Evolutionary conservation across 2,329 filamentous ascomycete species (phyloP), one percentile per base, ranked within the genome.

Genomic region (Ascochyta lentis): DNA sequence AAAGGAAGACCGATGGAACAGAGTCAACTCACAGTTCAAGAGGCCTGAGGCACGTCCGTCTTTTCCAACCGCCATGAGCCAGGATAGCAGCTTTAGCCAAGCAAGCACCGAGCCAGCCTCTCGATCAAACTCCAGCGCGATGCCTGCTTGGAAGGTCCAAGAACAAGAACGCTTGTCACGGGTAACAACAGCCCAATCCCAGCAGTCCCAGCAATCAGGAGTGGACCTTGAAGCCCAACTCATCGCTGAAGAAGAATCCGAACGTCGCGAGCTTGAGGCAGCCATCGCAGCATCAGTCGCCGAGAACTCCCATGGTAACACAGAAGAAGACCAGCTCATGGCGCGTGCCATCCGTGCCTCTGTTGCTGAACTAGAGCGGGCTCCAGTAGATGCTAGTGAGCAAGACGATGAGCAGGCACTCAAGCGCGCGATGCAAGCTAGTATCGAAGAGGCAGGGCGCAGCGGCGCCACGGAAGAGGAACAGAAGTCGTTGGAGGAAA

Each of bases 291-390:
- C 69, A 3, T 76, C 73, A 1, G 88, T 95, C 1, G 78, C 79
- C 7, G 84, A 89, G 68, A 92, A 89, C 0, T 92, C 89, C 0
- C 81, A 79, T 1, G 90, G 91, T 10, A 82, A 94, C 59, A 69
- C 81, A 0, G 81, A 85, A 19, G 89, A 95, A 71, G 91, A 95
- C 66, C 82, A 81, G 22, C 80, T 84, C 55, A 82, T 96, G 43
- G 91, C 92, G 69, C 81, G 85, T 19, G 90, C 90, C 1, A 89
- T 96, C 46, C 82, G 89, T 13, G 86, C 89, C 5, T 91, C 89
- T 59, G 80, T 95, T 15, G 78, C 77, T 13, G 86, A 90, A 63
- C 72, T 87, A 8, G 77, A 83, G 52, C 64, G 68, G 15, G 66
- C 64, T 5, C 66, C 69, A 15, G 65, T 67, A 8, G 65, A 69